Evolutionary conservation across 257 asterid species (phyloP), one percentile per base, ranked within the genome.

Genomic region (Solanum megistacrolobum): DNA sequence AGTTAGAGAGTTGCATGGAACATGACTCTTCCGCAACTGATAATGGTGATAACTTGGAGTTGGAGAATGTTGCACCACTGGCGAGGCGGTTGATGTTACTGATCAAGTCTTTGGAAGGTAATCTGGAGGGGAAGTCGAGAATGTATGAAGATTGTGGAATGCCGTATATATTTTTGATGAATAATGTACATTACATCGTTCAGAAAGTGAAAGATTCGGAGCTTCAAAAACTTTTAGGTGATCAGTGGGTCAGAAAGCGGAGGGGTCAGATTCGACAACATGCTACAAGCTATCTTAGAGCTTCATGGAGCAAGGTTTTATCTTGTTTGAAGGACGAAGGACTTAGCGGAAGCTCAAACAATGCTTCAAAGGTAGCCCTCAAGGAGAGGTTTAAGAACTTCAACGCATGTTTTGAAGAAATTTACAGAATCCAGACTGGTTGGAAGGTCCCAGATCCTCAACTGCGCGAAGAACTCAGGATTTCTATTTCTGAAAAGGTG

Each of bases 371-470:
- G 94, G 92, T 92, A 84, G 95, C 94, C 89, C 89, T 96, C 90
- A 97, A 96, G 89, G 99, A 96, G 89, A 94, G 98, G 75, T 97
- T 97, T 87, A 97, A 96, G 95, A 97, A 89, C 88, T 96, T 97
- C 90, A 97, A 97, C 84, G 94, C 96, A 69, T 96, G 98, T 90
- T 97, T 97, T 76, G 99, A 97, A 89, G 99, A 96, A 38, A 91
- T 94, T 32, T 96, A 95, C 85, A 90, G 99, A 92, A 91, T 90
- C 66, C 99, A 97, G 89, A 94, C 99, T 1, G 95, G 97, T 87
- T 97, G 99, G 99, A 96, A 95, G 92, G 98, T 97, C 41, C 98
- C 98, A 25, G 99, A 97, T 91, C 89, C 93, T 76, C 99, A 97
- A 91, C 98, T 97, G 81, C 97, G 99, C 0, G 99, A 97, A 89